Percentiles rank a stretch among this genome's conserved stretches.
These are phyloP conservation scores for Mycena alexandri DNA, from an alignment of 768 basidiomycete species.

Conservation along the genomic window DNA sequence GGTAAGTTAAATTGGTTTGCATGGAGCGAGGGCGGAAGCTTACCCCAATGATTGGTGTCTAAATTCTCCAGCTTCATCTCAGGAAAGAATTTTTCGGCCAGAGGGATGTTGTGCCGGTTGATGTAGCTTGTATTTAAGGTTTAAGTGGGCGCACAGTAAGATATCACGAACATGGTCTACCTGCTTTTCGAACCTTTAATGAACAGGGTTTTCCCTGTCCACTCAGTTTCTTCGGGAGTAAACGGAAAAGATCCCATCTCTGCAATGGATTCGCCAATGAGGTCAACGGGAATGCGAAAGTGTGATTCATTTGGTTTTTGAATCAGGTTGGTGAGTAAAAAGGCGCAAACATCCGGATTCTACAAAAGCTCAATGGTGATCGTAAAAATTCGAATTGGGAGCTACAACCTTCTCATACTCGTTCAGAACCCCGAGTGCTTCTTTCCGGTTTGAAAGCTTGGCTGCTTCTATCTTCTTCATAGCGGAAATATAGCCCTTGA, in stretches of 20 bases:
- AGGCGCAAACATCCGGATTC: constrained; percentile 82
- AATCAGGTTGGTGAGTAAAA: constrained; percentile 87
- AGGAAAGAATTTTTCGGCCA: constrained; percentile 81
- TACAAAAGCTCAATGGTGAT: constrained; percentile 44
- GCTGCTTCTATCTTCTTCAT: constrained; percentile 81
- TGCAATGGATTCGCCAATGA: constrained; percentile 70
- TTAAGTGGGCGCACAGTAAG: neutral
- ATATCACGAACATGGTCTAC: constrained; percentile 50
- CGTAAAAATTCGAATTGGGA: neutral
- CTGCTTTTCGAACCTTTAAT: constrained; percentile 85
- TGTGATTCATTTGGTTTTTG: constrained; percentile 51
- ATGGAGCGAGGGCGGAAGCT: too few relatives aligned
- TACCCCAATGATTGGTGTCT: constrained; percentile 91
- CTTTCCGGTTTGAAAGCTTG: constrained; percentile 69
- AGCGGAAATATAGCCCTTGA: constrained; percentile 71
- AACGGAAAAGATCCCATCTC: constrained; percentile 88
- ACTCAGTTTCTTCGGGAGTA: constrained; percentile 62
- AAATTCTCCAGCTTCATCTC: constrained; percentile 70
- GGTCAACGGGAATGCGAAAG: constrained; percentile 82
- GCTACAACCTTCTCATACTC: constrained; percentile 71
- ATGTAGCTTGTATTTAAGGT: constrained; percentile 66
- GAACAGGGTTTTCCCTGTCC: constrained; percentile 75
- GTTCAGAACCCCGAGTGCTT: constrained; percentile 75
- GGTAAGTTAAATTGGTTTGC: constrained; percentile 9
- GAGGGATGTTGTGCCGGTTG: constrained; percentile 75